Base-by-base conservation (phyloP, 1,139 yeast genomes). In the Nadsonia starkeyi-henricii region DNA sequence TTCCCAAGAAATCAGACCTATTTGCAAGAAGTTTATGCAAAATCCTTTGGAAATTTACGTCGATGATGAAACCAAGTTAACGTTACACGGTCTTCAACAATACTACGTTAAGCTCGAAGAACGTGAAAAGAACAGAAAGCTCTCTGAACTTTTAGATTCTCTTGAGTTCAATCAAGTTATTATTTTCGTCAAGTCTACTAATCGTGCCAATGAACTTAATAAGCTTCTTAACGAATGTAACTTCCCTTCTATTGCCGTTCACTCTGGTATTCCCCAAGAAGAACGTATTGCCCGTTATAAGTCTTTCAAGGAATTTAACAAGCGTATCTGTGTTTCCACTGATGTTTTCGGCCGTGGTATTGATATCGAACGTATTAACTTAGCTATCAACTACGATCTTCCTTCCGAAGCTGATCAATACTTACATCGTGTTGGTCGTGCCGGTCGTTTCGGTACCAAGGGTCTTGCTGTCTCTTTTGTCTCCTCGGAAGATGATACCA, bases 271-370 rank as follows among this genome's bases (percentile, higher is more conserved):
- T 70, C 88, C 91, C 54, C 98, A 91, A 73, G 96, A 86, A 67
- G 97, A 91, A 73, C 89, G 98, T 78, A 91, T 93, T 64, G 95
- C 86, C 53, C 81, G 96, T 68, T 91, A 91, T 76, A 88, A 84
- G 72, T 81, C 86, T 54, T 91, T 91, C 77, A 91, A 91, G 73
- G 98, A 91, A 70, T 91, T 91, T 74, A 89, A 89, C 77, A 89
- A 88, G 75, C 89, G 98, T 73, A 91, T 91, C 64, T 91, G 97
- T 76, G 97, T 91, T 49, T 81, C 96, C 53, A 91, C 98, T 53
- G 98, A 91, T 71, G 96, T 91, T 51, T 91, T 91, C 60, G 98
- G 98, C 64, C 89, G 98, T 77, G 98, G 98, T 75, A 91, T 91
- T 62, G 98, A 91, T 78, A 89, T 91, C 59, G 98, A 91, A 75